phyloP scores from a whole-genome alignment of 2,329 filamentous ascomycete genomes.

The Juglanconis sp. region DNA sequence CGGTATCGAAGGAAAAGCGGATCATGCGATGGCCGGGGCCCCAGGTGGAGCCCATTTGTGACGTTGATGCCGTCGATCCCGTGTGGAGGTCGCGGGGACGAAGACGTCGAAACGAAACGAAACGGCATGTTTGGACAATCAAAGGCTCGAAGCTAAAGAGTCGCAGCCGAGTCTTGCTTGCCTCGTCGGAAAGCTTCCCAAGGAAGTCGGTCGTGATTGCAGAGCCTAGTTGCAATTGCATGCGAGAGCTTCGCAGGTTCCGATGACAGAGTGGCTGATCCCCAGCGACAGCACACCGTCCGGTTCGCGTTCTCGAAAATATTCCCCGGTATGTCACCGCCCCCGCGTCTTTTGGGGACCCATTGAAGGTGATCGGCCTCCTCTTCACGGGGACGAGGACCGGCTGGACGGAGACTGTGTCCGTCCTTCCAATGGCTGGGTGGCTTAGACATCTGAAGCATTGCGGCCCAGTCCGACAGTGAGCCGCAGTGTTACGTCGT shows the following conservation, averaged over 20 bases:
- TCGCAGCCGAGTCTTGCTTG: background rate
- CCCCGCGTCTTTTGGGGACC: too few species aligned
- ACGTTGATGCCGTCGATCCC: constrained; percentile 17
- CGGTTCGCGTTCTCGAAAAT: too few species aligned
- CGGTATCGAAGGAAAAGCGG: background rate
- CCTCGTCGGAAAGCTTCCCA: background rate
- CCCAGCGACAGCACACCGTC: too few species aligned
- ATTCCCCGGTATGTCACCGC: too few species aligned
- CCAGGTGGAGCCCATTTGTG: constrained; percentile 10
- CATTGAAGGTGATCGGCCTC: background rate
- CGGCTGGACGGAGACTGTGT: background rate
- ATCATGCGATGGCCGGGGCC: constrained; percentile 5
- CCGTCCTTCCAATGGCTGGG: background rate
- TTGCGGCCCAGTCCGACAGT: background rate
- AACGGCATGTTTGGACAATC: background rate
- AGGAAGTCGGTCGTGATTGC: background rate
- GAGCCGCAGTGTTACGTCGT: background rate
- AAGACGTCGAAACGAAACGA: background rate
- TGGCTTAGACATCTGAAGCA: background rate
- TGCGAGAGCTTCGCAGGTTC: too few species aligned
- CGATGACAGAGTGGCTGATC: too few species aligned
- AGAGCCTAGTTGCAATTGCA: too few species aligned
- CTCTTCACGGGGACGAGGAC: background rate
- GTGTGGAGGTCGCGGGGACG: constrained; percentile 11
- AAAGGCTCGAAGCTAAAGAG: background rate